phyloP scores from a whole-genome alignment of 2,329 filamentous ascomycete genomes.

The Xylaria sp. region DNA sequence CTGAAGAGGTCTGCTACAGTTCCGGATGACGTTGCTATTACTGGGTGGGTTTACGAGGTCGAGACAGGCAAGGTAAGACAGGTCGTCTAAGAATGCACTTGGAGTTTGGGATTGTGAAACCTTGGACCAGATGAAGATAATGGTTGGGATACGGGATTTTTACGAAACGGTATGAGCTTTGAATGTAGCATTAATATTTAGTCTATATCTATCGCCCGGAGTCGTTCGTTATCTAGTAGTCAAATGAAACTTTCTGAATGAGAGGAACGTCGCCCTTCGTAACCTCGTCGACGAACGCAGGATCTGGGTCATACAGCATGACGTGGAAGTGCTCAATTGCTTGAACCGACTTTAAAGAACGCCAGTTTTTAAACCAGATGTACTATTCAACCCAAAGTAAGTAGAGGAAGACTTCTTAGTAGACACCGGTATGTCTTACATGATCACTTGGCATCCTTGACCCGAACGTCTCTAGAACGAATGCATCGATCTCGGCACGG shows the following conservation, averaged over 20 bases:
- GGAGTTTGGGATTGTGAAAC: not conserved
- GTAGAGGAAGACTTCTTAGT: not conserved
- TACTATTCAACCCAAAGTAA: constrained; percentile 45
- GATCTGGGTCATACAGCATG: constrained; percentile 84
- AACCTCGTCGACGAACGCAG: constrained; percentile 73
- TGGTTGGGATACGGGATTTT: not conserved
- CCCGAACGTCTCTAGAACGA: constrained; percentile 75
- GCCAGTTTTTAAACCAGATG: constrained; percentile 93
- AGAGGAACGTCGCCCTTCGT: constrained; percentile 80
- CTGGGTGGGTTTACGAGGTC: constrained; percentile 82
- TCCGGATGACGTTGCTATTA: constrained; percentile 68
- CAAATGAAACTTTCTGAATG: constrained; percentile 56
- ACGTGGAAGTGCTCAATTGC: constrained; percentile 95
- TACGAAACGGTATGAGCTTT: constrained; percentile 5
- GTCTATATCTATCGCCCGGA: constrained; percentile 20
- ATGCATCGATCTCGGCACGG: constrained; percentile 74
- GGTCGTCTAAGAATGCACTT: constrained; percentile 52
- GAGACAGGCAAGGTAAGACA: constrained; percentile 72
- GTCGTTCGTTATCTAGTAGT: not conserved
- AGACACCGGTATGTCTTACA: constrained; percentile 55
- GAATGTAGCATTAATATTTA: constrained; percentile 6
- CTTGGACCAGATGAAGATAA: not conserved
- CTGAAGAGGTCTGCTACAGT: constrained; percentile 70
- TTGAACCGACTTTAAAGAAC: constrained; percentile 82
- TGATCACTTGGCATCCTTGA: constrained; percentile 61